Evolutionary conservation across 371 early-diverging fungal species (phyloP), one percentile per base, ranked within the genome.

Genomic region (Batrachochytrium dendrobatidis): DNA sequence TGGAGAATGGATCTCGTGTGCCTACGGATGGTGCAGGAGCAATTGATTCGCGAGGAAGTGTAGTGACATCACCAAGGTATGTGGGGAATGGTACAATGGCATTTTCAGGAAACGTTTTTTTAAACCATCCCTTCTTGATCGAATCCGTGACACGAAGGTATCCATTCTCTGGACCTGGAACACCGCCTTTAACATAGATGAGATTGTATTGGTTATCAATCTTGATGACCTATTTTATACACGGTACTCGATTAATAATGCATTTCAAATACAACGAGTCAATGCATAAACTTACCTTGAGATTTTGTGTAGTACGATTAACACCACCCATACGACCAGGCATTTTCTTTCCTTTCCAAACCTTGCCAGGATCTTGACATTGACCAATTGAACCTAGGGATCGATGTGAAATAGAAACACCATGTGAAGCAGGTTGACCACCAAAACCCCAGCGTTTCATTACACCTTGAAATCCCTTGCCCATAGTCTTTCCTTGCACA

Each of bases 331-430:
- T 88, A 28, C 91, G 84, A 52, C 98, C 98, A 22, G 96, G 86
- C 97, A 97, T 96, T 73, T 97, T 97, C 76, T 94, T 97, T 25
- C 97, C 97, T 67, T 89, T 90, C 69, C 87, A 94, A 51, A 95
- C 95, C 52, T 83, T 86, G 33, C 94, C 94, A 50, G 96, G 97
- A 59, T 82, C 79, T 75, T 87, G 80, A 64, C 91, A 84, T 61
- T 86, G 85, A 73, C 98, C 98, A n/a, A 90, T 94, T n/a, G 95
- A 91, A 72, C 98, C 98, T 43, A 76, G 79, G 1, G 88, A 86
- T 65, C 98, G 82, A 75, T 97, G 98, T 20, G 91, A 76, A 25
- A 92, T 72, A 15, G 97, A 94, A 25, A 82, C 85, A 81, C 98
- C 98, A 74, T 97, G 97, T 53, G 94, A 85, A 24, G 97, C 97